phyloP scores from a whole-genome alignment of 805 yeast genomes.

The Schwanniomyces occidentalis region DNA sequence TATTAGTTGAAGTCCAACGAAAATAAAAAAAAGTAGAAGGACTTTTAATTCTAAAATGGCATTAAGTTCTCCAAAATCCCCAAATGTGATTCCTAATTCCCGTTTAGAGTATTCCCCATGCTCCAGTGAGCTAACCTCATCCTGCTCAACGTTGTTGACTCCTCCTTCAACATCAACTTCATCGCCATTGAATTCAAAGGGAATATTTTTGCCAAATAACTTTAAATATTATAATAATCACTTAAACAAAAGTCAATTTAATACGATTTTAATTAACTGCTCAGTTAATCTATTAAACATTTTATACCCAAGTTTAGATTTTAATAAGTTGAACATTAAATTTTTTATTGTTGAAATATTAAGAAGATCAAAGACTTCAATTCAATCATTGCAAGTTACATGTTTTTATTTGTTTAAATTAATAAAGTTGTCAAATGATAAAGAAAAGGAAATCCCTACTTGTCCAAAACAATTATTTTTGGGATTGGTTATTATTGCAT shows the following conservation, averaged over 20 bases:
- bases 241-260: slow-evolving; percentile 41
- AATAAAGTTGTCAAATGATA: slow-evolving; percentile 17
- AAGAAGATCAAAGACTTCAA: slow-evolving; percentile 44
- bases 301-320: slow-evolving; percentile 21
- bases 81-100: slow-evolving; percentile 1
- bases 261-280: slow-evolving; percentile 38
- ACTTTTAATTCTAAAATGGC: slow-evolving; percentile 3
- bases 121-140: background rate
- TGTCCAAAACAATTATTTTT: slow-evolving; percentile 71
- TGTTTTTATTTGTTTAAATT: slow-evolving; percentile 62
- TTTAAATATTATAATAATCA: slow-evolving; percentile 40
- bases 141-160: slow-evolving; percentile 1
- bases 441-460: slow-evolving; percentile 10
- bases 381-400: slow-evolving; percentile 63
- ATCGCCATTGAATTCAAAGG: slow-evolving; percentile 3
- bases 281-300: slow-evolving; percentile 36
- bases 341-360: slow-evolving; percentile 45
- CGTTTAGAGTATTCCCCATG: background rate
- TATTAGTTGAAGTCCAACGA: no score
- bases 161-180: slow-evolving; percentile 4
- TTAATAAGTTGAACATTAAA: slow-evolving; percentile 28
- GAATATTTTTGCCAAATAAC: slow-evolving; percentile 29
- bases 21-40: no score
- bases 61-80: slow-evolving; percentile 3
- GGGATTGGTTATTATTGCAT: slow-evolving; percentile 66